Percentiles rank a stretch among this genome's conserved stretches.
Evolutionary conservation across 2,329 filamentous ascomycete genomes (phyloP).

Genomic region (Epichloe uncinata): DNA sequence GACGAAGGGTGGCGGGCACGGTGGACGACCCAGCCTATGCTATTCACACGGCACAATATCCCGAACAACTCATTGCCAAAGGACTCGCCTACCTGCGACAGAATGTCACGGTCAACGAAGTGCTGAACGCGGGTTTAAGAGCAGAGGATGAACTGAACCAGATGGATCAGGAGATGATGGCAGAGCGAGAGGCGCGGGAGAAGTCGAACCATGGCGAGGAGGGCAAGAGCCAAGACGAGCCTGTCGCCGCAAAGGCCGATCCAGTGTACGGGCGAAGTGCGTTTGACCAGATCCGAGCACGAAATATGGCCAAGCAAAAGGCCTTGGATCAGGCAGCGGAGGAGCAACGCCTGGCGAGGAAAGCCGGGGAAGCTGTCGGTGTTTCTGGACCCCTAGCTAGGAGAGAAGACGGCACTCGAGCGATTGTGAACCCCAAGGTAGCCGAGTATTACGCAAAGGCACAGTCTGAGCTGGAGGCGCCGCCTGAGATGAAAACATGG

Average conservation of each 20-base stretch:
- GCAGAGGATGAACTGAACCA: constrained; percentile 48
- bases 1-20: constrained; percentile 49
- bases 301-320: constrained; percentile 36
- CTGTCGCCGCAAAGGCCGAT: constrained; percentile 19
- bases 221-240: constrained; percentile 8
- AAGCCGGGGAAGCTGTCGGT: constrained; percentile 25
- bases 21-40: constrained; percentile 43
- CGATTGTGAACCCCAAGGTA: constrained; percentile 25
- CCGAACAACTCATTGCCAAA: constrained; percentile 25
- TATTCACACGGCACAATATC: constrained; percentile 33
- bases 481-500: constrained; percentile 36
- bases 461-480: constrained; percentile 35
- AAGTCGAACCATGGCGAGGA: constrained; percentile 12
- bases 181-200: constrained; percentile 12
- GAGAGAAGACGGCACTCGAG: constrained; percentile 22
- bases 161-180: constrained; percentile 28
- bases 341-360: constrained; percentile 25
- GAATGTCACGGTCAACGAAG: constrained; percentile 43
- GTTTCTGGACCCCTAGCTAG: constrained; percentile 28
- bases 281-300: constrained; percentile 43
- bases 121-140: constrained; percentile 45
- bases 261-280: constrained; percentile 45
- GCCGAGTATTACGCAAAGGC: constrained; percentile 30
- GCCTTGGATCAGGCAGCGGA: constrained; percentile 31
- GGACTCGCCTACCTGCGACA: constrained; percentile 43